Percentiles rank a stretch among this genome's conserved stretches.
Evolutionary conservation across 179 eudicot genomes (phyloP).

Genomic region (Carnegiea gigantea): DNA sequence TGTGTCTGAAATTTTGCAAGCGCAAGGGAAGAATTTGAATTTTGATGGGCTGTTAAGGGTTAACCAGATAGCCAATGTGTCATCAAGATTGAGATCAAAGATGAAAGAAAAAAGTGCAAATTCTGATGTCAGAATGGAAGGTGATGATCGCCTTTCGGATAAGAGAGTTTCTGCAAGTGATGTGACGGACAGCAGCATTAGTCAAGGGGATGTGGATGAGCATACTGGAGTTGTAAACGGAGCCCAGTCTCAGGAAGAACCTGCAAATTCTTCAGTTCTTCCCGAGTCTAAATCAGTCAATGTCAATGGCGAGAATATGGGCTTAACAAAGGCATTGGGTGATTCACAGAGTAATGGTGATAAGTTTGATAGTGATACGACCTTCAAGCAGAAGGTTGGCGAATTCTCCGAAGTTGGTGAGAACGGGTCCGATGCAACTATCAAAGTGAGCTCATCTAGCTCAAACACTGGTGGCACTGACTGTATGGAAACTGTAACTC

Average conservation of each 20-base stretch:
- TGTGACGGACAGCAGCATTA: constrained; percentile 22
- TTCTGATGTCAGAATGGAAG: constrained; percentile 29
- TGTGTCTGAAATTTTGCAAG: constrained; percentile 63
- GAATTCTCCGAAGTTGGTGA: constrained; percentile 36
- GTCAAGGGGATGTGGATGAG: constrained; percentile 29
- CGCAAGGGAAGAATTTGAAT: constrained; percentile 37
- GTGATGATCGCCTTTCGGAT: constrained; percentile 33
- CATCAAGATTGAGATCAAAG: constrained; percentile 48
- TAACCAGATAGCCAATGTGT: constrained; percentile 37
- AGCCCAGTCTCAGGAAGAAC: constrained; percentile 35
- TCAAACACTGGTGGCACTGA: constrained; percentile 12
- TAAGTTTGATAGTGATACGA: constrained; percentile 29
- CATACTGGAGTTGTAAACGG: constrained; percentile 32
- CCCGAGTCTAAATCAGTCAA: constrained; percentile 26
- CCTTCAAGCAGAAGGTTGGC: constrained; percentile 29
- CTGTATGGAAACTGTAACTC: constrained; percentile 30
- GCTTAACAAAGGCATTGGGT: constrained; percentile 21
- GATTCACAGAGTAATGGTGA: constrained; percentile 28
- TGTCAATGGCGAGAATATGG: constrained; percentile 26
- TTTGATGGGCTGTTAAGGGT: constrained; percentile 3
- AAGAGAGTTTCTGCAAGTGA: constrained; percentile 29
- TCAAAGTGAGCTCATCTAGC: background rate
- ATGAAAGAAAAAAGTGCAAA: constrained; percentile 36
- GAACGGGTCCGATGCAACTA: constrained; percentile 29
- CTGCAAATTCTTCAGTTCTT: constrained; percentile 33